phyloP scores from a whole-genome alignment of 192 early-diverging fungal genomes.

The Rhizoclosmatium globosum region DNA sequence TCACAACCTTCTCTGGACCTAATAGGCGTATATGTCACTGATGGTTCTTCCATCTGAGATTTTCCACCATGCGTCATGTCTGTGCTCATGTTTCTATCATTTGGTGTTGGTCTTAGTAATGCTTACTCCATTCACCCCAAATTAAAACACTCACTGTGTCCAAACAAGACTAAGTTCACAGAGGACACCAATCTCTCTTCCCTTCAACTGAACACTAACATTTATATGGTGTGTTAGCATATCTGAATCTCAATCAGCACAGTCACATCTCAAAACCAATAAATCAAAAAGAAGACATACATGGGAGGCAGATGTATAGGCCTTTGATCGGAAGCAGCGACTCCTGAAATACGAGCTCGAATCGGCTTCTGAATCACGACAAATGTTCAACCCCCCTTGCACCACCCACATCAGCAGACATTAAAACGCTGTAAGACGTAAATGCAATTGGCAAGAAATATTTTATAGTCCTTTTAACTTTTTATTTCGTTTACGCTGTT shows the following conservation, averaged over 20 bases:
- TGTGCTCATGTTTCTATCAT: too few relatives aligned
- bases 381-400: too few relatives aligned
- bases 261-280: too few relatives aligned
- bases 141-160: conserved; percentile 30
- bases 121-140: background rate
- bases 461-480: too few relatives aligned
- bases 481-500: too few relatives aligned
- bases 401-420: background rate
- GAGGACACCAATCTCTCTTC: background rate
- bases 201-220: conserved; percentile 1
- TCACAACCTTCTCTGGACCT: too few relatives aligned
- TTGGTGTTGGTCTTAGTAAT: too few relatives aligned
- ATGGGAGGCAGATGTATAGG: conserved; percentile 39
- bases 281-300: conserved; percentile 13
- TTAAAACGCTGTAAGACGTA: background rate
- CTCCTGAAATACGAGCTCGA: conserved; percentile 22
- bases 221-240: too few relatives aligned
- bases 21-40: background rate
- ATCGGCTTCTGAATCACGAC: conserved; percentile 33
- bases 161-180: conserved; percentile 25
- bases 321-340: conserved; percentile 13
- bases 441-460: background rate
- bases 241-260: too few relatives aligned
- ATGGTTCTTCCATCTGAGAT: too few relatives aligned
- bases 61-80: too few relatives aligned